phyloP scores from a whole-genome alignment of 345 rosid species.

The Arabidopsis thaliana region TAIR10.1 NC_003074.8:3877001-3877500 shows the following conservation, averaged over 20 bases:
- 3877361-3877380: neutral
- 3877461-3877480: neutral
- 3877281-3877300: neutral
- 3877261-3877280: constrained; percentile 35
- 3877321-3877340: neutral
- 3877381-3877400: neutral
- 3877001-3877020: constrained; percentile 98
- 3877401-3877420: neutral
- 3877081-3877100: constrained; percentile 97
- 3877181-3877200: constrained; percentile 97
- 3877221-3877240: constrained; percentile 61
- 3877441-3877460: neutral
- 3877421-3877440: constrained; percentile 2
- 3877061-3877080: constrained; percentile 65
- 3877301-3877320: constrained; percentile 5
- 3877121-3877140: constrained; percentile 99
- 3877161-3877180: constrained; percentile 95
- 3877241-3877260: neutral
- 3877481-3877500: constrained; percentile 10
- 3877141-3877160: constrained; percentile 98
- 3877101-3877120: constrained; percentile 93
- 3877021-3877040: constrained; percentile 88
- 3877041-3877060: constrained; percentile 94
- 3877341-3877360: neutral
- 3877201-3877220: constrained; percentile 99